A percentile compares a stretch with the other conserved stretches of the same genome.
Conservation (phyloP, 2,329 filamentous ascomycete species). For the Alternaria arborescens region DNA sequence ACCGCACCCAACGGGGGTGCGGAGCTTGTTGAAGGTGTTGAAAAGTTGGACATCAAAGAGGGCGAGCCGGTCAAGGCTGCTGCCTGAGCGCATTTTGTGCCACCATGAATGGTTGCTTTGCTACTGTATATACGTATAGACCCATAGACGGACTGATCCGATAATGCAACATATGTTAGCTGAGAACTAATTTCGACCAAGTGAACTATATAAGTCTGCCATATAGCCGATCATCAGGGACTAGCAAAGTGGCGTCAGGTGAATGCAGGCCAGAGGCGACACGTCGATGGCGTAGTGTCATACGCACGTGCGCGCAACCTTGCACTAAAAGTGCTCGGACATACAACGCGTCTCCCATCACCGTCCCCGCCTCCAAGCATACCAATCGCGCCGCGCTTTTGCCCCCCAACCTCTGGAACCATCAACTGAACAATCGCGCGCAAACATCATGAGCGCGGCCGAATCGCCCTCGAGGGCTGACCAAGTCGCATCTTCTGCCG, state of each 20-base stretch:
- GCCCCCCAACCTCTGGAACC: conserved; percentile 13
- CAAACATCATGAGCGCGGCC: conserved; percentile 44
- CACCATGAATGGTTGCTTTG: neutral
- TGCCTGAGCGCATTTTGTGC: conserved; percentile 7
- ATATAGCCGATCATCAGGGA: neutral
- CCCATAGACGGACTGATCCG: neutral
- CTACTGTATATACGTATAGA: conserved; percentile 1
- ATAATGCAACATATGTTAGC: neutral
- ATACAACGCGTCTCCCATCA: conserved; percentile 29
- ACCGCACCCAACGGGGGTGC: conserved; percentile 12
- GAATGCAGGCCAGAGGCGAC: neutral
- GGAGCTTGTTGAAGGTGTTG: conserved; percentile 31
- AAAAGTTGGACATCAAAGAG: conserved; percentile 35
- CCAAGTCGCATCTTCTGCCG: conserved; percentile 37
- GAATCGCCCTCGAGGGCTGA: conserved; percentile 35
- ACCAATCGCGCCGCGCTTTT: conserved; percentile 24
- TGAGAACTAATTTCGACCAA: neutral
- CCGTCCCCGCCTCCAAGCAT: conserved; percentile 28
- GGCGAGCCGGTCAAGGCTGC: conserved; percentile 28
- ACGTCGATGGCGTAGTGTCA: conserved; percentile 13
- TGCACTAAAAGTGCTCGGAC: conserved; percentile 25
- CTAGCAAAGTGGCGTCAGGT: neutral
- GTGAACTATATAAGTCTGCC: neutral
- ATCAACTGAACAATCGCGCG: conserved; percentile 22
- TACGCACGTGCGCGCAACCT: conserved; percentile 21